phyloP scores from a whole-genome alignment of 2,329 filamentous ascomycete species.

The Mollisiaceae sp. region DNA sequence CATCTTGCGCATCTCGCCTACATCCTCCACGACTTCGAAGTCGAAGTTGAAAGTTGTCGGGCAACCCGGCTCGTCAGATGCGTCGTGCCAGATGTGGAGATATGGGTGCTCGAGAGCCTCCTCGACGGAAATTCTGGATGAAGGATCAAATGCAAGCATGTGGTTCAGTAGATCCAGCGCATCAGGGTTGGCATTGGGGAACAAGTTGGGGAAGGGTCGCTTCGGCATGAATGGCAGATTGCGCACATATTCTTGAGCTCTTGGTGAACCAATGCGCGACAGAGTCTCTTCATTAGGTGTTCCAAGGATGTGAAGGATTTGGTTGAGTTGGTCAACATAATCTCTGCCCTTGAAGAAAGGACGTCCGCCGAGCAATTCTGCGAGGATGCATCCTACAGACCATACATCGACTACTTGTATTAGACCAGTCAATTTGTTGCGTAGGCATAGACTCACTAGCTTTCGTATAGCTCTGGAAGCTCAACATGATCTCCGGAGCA shows the following conservation, averaged over 20 bases:
- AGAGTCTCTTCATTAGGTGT: slow-evolving; percentile 96
- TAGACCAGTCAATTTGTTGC: slow-evolving; percentile 9
- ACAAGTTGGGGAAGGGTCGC: slow-evolving; percentile 84
- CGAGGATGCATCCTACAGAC: slow-evolving; percentile 98
- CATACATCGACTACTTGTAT: slow-evolving; percentile 85
- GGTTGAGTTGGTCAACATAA: slow-evolving; percentile 99
- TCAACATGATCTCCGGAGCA: slow-evolving; percentile 98
- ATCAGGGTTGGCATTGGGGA: slow-evolving; percentile 94
- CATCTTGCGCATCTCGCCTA: slow-evolving; percentile 94
- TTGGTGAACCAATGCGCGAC: slow-evolving; percentile 88
- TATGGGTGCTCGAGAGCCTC: slow-evolving; percentile 96
- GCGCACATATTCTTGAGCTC: slow-evolving; percentile 97
- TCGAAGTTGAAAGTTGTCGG: slow-evolving; percentile 96
- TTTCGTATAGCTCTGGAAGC: slow-evolving; percentile 99
- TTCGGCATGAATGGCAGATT: slow-evolving; percentile 96
- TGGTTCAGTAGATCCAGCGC: slow-evolving; percentile 93
- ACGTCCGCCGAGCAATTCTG: slow-evolving; percentile 91
- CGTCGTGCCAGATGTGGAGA: slow-evolving; percentile 94
- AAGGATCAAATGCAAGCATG: slow-evolving; percentile 97
- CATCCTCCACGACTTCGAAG: slow-evolving; percentile 96
- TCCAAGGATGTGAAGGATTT: slow-evolving; percentile 96
- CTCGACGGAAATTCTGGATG: slow-evolving; percentile 91
- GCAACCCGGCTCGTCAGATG: slow-evolving; percentile 92
- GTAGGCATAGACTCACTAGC: slow-evolving; percentile 74
- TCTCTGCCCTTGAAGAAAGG: slow-evolving; percentile 99